Evolutionary conservation across 768 basidiomycete genomes (phyloP).

Genomic region (Tylopilus sp.): DNA sequence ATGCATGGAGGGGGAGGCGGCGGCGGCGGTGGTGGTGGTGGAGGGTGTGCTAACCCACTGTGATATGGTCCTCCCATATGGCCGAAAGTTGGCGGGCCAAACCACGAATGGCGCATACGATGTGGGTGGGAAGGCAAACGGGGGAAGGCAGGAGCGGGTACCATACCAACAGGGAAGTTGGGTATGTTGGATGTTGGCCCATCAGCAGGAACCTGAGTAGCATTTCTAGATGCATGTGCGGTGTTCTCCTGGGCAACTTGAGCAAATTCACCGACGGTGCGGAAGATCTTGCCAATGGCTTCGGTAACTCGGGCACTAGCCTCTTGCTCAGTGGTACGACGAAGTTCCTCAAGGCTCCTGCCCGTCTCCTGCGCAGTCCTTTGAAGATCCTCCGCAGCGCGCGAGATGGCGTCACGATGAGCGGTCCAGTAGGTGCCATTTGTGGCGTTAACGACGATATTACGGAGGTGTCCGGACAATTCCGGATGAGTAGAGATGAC

Average conservation of each 20-base stretch:
- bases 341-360: slow-evolving; percentile 42
- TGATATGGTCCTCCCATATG: slow-evolving; percentile 14
- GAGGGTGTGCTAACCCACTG: slow-evolving; percentile 17
- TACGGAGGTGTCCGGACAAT: slow-evolving; percentile 62
- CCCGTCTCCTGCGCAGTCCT: slow-evolving; percentile 40
- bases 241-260: slow-evolving; percentile 16
- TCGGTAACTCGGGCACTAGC: slow-evolving; percentile 63
- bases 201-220: neutral
- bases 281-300: slow-evolving; percentile 57
- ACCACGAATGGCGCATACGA: slow-evolving; percentile 26
- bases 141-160: slow-evolving; percentile 16
- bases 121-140: slow-evolving; percentile 16
- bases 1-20: neutral
- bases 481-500: slow-evolving; percentile 67
- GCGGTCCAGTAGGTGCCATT: slow-evolving; percentile 67
- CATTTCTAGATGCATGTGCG: slow-evolving; percentile 1
- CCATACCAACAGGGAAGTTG: slow-evolving; percentile 5
- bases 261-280: slow-evolving; percentile 42
- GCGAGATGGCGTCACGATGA: slow-evolving; percentile 57
- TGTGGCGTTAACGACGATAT: slow-evolving; percentile 57
- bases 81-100: slow-evolving; percentile 10
- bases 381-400: slow-evolving; percentile 52
- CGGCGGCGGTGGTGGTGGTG: slow-evolving; percentile 21
- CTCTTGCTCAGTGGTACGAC: slow-evolving; percentile 55
- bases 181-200: slow-evolving; percentile 4